Evolutionary conservation across 1,284 basidiomycete genomes (phyloP).

Genomic region (Sanghuangporus sanghuang): DNA sequence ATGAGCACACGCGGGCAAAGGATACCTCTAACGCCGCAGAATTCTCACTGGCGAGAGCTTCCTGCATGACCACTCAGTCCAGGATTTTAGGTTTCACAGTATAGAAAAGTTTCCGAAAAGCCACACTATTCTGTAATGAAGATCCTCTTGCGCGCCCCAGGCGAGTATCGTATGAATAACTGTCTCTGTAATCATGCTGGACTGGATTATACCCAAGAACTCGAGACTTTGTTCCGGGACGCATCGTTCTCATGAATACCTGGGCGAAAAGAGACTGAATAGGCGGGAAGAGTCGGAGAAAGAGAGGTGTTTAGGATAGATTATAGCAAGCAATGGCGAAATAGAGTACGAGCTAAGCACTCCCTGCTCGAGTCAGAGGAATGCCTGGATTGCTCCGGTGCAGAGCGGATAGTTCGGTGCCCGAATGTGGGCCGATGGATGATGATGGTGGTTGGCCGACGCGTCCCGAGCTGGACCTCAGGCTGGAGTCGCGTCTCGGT

Average conservation of each 20-base stretch:
- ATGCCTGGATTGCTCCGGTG: slow-evolving; percentile 8
- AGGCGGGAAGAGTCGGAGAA: slow-evolving; percentile 3
- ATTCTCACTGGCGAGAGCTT: no score
- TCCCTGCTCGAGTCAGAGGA: not conserved
- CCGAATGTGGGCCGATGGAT: not conserved
- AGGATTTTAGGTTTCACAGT: no score
- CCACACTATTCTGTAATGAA: no score
- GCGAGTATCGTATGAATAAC: no score
- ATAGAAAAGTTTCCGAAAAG: no score
- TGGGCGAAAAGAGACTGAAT: not conserved
- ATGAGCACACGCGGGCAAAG: no score
- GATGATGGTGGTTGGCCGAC: not conserved
- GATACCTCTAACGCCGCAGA: no score
- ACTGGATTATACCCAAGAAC: no score
- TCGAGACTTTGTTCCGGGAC: no score
- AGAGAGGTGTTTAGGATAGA: slow-evolving; percentile 5
- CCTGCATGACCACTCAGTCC: no score
- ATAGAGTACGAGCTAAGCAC: not conserved
- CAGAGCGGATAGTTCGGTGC: not conserved
- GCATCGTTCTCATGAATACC: not conserved
- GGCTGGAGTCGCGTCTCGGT: not conserved
- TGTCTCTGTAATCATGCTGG: no score
- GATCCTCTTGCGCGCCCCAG: no score
- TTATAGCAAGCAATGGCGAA: not conserved
- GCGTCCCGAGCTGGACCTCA: not conserved